phyloP scores from a whole-genome alignment of 2,329 filamentous ascomycete species.

The Scedosporium aurantiacum region DNA sequence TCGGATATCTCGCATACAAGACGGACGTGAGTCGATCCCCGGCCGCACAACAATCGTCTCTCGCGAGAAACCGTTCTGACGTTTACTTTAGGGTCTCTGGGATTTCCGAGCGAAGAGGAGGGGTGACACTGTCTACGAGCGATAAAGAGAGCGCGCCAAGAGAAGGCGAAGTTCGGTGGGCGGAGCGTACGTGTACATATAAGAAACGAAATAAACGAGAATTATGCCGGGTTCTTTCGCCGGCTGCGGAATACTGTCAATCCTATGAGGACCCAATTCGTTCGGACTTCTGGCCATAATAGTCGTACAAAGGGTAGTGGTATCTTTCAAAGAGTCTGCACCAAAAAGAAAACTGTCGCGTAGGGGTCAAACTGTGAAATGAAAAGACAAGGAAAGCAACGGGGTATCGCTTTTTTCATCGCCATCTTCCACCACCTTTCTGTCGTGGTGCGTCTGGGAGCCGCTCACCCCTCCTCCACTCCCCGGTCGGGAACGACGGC shows the following conservation, averaged over 20 bases:
- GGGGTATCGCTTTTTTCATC: background rate
- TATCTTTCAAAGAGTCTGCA: background rate
- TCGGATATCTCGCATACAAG: constrained; percentile 64
- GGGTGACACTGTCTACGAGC: constrained; percentile 76
- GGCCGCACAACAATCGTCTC: background rate
- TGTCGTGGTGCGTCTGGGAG: constrained; percentile 37
- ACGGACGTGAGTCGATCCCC: constrained; percentile 62
- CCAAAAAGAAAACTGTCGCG: background rate
- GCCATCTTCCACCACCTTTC: background rate
- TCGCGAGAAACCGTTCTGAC: background rate
- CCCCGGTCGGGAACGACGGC: constrained; percentile 31
- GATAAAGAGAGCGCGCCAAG: constrained; percentile 30
- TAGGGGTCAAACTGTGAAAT: background rate
- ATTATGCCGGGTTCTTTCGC: background rate
- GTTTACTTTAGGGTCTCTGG: background rate
- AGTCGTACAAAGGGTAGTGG: background rate
- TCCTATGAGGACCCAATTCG: background rate
- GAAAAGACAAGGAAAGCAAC: background rate
- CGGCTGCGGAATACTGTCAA: background rate
- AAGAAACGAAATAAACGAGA: background rate
- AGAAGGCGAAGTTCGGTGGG: background rate
- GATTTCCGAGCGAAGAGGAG: constrained; percentile 67
- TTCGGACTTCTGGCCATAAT: background rate
- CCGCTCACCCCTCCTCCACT: constrained; percentile 57
- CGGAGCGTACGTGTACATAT: constrained; percentile 1